phyloP scores from a whole-genome alignment of 345 rosid genomes.

The Pseudoturritis turrita region DNA sequence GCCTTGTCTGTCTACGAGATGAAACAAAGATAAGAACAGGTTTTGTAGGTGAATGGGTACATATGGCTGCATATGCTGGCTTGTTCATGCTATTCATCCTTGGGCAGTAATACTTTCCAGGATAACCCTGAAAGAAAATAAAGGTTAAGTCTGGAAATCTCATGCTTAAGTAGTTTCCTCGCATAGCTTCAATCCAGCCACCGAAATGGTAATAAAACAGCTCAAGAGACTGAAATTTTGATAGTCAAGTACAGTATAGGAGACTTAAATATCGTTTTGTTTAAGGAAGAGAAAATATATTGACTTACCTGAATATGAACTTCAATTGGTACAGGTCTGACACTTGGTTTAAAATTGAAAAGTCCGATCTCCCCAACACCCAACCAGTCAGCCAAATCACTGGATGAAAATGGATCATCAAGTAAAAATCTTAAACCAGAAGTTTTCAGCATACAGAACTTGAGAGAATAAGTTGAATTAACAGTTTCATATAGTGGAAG shows the following conservation, averaged over 20 bases:
- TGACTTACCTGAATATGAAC: conserved; percentile 93
- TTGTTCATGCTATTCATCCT: conserved; percentile 98
- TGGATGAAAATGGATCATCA: conserved; percentile 27
- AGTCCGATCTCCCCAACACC: conserved; percentile 91
- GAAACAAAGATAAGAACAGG: conserved; percentile 98
- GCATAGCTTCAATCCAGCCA: conserved; percentile 1
- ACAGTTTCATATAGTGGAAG: background rate
- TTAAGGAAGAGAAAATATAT: conserved; percentile 20
- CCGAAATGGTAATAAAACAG: background rate
- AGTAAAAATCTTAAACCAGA: background rate
- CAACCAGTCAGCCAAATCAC: conserved; percentile 99
- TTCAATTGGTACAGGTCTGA: conserved; percentile 98
- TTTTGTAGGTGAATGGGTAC: conserved; percentile 93
- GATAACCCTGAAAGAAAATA: conserved; percentile 72
- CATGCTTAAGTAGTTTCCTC: conserved; percentile 6
- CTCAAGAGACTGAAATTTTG: background rate
- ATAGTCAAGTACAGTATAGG: background rate
- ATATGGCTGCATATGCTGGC: conserved; percentile 98
- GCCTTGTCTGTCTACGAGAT: conserved; percentile 98
- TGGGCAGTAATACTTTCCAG: conserved; percentile 92
- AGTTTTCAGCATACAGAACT: background rate
- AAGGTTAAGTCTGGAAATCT: conserved; percentile 4
- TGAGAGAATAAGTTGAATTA: background rate
- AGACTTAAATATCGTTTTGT: background rate
- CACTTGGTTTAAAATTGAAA: conserved; percentile 98